phyloP scores from a whole-genome alignment of 257 asterid genomes.

The Cinchona pubescens region DNA sequence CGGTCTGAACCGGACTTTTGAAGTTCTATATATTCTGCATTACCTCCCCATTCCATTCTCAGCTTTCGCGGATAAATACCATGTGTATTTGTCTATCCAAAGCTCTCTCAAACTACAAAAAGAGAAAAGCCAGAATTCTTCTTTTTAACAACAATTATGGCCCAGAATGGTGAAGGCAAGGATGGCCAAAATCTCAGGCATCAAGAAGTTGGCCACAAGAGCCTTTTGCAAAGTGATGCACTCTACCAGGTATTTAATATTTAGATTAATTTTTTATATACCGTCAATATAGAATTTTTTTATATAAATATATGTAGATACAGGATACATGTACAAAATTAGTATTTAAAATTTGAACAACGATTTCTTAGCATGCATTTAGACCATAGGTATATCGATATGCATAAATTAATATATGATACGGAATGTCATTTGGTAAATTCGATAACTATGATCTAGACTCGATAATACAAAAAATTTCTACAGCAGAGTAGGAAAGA shows the following conservation, averaged over 20 bases:
- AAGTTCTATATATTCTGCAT: neutral
- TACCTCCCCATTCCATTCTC: neutral
- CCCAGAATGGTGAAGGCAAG: conserved; percentile 14
- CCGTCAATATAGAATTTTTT: too few species aligned
- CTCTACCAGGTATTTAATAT: conserved; percentile 33
- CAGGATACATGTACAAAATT: too few species aligned
- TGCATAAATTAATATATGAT: too few species aligned
- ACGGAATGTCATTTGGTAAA: too few species aligned
- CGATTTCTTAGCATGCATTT: too few species aligned
- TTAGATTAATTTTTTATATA: too few species aligned
- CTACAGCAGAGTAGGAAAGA: too few species aligned
- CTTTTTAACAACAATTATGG: neutral
- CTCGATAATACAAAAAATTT: too few species aligned
- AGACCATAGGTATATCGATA: too few species aligned
- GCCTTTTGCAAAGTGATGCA: conserved; percentile 37
- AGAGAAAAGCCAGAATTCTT: neutral
- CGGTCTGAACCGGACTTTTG: neutral
- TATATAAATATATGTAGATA: too few species aligned
- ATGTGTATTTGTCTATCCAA: neutral
- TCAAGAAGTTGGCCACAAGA: conserved; percentile 31
- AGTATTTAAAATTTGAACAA: too few species aligned
- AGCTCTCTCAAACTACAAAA: neutral
- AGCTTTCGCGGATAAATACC: neutral
- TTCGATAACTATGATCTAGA: too few species aligned
- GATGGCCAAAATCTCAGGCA: conserved; percentile 8